phyloP scores from a whole-genome alignment of 495 filamentous ascomycete genomes.

The Neurospora hispaniola region DNA sequence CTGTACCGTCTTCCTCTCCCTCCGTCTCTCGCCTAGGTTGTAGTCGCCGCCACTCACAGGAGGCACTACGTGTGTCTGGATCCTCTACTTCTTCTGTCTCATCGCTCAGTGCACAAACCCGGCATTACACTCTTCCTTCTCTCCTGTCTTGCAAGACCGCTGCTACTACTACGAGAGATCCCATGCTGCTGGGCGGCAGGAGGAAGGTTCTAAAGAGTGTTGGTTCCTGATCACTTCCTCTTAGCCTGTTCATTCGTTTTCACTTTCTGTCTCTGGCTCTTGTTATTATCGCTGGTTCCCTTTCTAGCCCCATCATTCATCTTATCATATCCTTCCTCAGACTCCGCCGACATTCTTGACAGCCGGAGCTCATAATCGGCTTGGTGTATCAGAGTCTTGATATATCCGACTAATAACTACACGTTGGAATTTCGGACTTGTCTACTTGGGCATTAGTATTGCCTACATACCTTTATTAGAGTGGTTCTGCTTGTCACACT shows the following conservation, averaged over 20 bases:
- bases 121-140: background rate
- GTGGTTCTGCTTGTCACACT: background rate
- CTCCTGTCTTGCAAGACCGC: background rate
- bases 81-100: background rate
- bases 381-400: background rate
- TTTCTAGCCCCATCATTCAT: background rate
- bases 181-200: background rate
- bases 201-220: background rate
- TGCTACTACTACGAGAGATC: background rate
- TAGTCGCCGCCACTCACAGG: background rate
- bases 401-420: background rate
- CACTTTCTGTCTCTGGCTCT: background rate
- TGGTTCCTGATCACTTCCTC: background rate
- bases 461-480: background rate
- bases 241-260: background rate
- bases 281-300: background rate
- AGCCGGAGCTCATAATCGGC: background rate
- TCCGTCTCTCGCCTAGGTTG: background rate
- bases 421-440: background rate
- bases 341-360: background rate
- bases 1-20: background rate
- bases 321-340: background rate
- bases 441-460: background rate
- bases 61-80: background rate
- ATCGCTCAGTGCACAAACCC: background rate